Conservation (phyloP, 2,329 filamentous ascomycete species). For the Aspergillus fischeri region DNA sequence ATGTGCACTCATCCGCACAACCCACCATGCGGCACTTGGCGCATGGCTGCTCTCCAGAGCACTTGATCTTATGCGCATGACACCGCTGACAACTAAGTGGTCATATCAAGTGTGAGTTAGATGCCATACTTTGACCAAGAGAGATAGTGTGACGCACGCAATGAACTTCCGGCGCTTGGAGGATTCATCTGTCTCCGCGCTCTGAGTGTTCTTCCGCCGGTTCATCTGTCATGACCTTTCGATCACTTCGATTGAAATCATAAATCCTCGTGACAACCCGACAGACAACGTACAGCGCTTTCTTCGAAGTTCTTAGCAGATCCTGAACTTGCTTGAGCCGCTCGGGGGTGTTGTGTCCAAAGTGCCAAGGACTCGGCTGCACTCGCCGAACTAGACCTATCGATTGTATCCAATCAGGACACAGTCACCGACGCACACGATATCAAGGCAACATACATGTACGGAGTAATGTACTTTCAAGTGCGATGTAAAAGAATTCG, state of each 20-base stretch:
- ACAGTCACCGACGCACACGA: too few relatives aligned
- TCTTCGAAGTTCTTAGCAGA: neutral
- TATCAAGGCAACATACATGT: too few relatives aligned
- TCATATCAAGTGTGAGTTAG: neutral
- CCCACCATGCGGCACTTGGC: slow-evolving; percentile 37
- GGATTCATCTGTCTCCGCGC: slow-evolving; percentile 1
- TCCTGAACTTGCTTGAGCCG: neutral
- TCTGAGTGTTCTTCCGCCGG: neutral
- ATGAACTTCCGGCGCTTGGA: slow-evolving; percentile 28
- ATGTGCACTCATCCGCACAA: slow-evolving; percentile 36
- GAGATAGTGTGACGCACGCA: slow-evolving; percentile 20
- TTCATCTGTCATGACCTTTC: neutral
- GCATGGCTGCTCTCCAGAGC: slow-evolving; percentile 44
- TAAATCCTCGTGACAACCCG: neutral
- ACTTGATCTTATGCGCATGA: slow-evolving; percentile 46
- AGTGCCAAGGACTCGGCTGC: neutral
- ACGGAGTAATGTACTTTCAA: too few relatives aligned
- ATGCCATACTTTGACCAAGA: neutral
- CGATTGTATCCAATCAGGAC: neutral
- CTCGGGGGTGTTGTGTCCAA: neutral
- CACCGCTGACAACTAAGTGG: slow-evolving; percentile 38
- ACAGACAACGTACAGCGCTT: neutral
- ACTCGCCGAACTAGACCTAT: neutral
- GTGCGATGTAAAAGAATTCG: neutral
- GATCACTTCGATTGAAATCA: neutral